A percentile compares a stretch with the other conserved stretches of the same genome.
phyloP scores from a whole-genome alignment of 352 stramenopile species.

The Phytophthora multivora region DNA sequence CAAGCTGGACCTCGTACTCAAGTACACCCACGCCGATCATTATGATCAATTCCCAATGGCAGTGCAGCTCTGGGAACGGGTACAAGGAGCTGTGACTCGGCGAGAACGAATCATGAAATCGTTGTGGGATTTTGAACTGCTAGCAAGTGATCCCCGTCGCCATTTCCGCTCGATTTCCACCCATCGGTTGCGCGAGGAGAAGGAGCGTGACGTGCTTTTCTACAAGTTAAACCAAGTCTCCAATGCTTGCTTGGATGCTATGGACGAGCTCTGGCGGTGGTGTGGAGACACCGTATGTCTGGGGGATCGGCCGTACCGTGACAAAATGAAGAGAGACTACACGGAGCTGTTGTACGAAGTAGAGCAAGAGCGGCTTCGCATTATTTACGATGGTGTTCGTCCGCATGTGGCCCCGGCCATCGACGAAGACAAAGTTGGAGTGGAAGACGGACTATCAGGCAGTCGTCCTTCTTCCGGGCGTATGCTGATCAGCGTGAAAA shows the following conservation, averaged over 20 bases:
- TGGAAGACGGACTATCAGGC: slow-evolving; percentile 7
- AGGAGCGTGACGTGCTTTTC: slow-evolving; percentile 67
- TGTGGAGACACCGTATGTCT: slow-evolving; percentile 53
- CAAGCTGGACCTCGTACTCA: slow-evolving; percentile 76
- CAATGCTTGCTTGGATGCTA: slow-evolving; percentile 46
- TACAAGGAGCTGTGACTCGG: slow-evolving; percentile 39
- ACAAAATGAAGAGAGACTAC: slow-evolving; percentile 85
- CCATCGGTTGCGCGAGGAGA: slow-evolving; percentile 63
- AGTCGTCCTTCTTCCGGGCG: slow-evolving; percentile 11
- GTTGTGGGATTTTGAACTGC: slow-evolving; percentile 53
- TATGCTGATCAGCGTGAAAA: slow-evolving; percentile 19
- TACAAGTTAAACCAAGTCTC: slow-evolving; percentile 57
- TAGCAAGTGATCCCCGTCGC: slow-evolving; percentile 69
- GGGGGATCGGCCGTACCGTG: slow-evolving; percentile 47
- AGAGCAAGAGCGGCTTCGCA: slow-evolving; percentile 66
- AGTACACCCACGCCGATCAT: slow-evolving; percentile 66
- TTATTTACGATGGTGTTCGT: slow-evolving; percentile 54
- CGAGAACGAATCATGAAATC: slow-evolving; percentile 51
- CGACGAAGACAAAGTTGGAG: slow-evolving; percentile 7
- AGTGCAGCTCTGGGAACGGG: slow-evolving; percentile 69
- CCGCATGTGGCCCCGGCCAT: slow-evolving; percentile 19
- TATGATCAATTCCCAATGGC: slow-evolving; percentile 67
- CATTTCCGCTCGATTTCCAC: slow-evolving; percentile 77
- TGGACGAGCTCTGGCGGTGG: slow-evolving; percentile 50
- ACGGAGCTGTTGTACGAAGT: slow-evolving; percentile 72